Evolutionary conservation across 805 yeast species (phyloP).

Genomic region (Cyberlindnera subsufficiens): DNA sequence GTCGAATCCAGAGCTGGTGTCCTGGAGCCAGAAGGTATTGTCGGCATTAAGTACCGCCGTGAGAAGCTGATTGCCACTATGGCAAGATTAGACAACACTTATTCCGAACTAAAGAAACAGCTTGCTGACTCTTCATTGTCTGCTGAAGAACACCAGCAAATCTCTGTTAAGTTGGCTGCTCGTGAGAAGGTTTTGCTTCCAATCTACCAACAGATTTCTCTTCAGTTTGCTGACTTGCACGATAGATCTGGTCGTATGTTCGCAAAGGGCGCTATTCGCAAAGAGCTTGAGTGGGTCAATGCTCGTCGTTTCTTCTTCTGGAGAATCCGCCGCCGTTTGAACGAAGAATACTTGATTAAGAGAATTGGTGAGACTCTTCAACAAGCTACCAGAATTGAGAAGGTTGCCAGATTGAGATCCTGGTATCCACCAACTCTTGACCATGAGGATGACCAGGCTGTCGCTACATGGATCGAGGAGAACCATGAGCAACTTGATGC

Average conservation of each 20-base stretch:
- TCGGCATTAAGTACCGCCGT: conserved; percentile 94
- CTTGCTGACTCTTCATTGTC: conserved; percentile 46
- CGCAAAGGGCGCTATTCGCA: conserved; percentile 86
- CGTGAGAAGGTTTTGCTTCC: conserved; percentile 83
- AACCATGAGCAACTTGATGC: conserved; percentile 60
- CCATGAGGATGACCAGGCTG: conserved; percentile 66
- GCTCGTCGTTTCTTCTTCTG: conserved; percentile 98
- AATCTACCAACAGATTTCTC: conserved; percentile 84
- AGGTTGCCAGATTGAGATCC: conserved; percentile 79
- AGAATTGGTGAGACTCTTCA: conserved; percentile 62
- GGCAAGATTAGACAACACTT: conserved; percentile 79
- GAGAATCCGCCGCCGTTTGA: conserved; percentile 94
- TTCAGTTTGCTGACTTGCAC: conserved; percentile 96
- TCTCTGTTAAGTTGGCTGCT: conserved; percentile 60
- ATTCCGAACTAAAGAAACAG: conserved; percentile 60
- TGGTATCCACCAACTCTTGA: conserved; percentile 75
- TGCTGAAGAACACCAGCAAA: conserved; percentile 59
- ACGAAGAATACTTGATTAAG: conserved; percentile 82
- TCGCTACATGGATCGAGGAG: conserved; percentile 81
- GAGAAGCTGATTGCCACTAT: conserved; percentile 88
- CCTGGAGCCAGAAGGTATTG: conserved; percentile 98
- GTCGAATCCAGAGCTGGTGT: conserved; percentile 95
- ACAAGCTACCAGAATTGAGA: conserved; percentile 64
- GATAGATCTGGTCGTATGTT: conserved; percentile 97
- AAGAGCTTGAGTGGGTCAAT: conserved; percentile 78